Base-by-base conservation (phyloP, 1,139 yeast species). In the Entelexis sorbosivorans region DNA sequence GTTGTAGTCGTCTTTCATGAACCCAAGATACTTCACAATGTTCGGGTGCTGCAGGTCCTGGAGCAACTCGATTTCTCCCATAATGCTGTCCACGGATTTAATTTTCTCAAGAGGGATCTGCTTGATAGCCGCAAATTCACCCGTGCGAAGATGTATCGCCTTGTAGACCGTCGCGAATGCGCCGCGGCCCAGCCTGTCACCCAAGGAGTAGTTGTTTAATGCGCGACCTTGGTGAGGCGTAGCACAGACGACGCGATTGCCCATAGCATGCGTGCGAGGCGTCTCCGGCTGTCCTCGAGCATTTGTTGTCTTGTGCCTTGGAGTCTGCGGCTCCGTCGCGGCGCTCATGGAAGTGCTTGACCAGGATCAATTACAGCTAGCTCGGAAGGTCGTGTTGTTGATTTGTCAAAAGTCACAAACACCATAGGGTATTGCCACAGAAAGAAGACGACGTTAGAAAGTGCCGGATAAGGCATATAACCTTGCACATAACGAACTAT, bases 11-110 rank as follows among this genome's bases (percentile, higher is more conserved):
- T 82, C 82, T 61, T 84, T 81, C 51, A 86, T 83, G 64, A 85
- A 88, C 2, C 96, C 96, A 59, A 82, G 91, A 61, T 89, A 86
- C 60, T 85, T 85, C 50, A 91, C 96, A 52, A 91, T 88, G 61
- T 91, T 86, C 5, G 79, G 78, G 64, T 91, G 96, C n/a, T 87
- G 82, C 78, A 88, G 81, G 49, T 76, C 72, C 55, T 77, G 79
- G 49, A 73, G 63, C 20, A 78, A 65, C 55, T 78, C 78, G 65
- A 71, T 76, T 70, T 69, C 73, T 52, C 62, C 61, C 69, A 62
- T 65, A 46, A 70, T 63, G 20, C 66, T 60, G 38, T 67, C 67
- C n/a, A 71, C 72, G 13, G 62, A 50, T 36, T 62, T 59, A 22
- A 69, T 59, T 38, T 66, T 65, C 7, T 62, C 82, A 44, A 86